phyloP scores from a whole-genome alignment of 78 protist genomes.

The Isochrysis galbana region DNA sequence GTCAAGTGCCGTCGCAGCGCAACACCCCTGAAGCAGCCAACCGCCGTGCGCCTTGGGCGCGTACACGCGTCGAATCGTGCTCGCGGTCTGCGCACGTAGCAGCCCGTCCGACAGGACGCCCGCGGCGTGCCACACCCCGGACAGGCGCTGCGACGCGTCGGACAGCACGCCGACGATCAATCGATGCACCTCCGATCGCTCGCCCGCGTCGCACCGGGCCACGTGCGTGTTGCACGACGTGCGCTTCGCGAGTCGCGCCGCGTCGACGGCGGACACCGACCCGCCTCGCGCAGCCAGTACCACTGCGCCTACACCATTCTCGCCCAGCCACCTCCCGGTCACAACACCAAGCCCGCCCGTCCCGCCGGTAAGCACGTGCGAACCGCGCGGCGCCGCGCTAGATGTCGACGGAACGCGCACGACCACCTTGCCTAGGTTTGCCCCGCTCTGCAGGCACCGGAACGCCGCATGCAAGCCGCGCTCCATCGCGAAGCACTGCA shows the following conservation, averaged over 20 bases:
- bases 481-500: not conserved
- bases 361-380: slow-evolving; percentile 32
- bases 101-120: not conserved
- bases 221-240: not conserved
- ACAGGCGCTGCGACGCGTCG: not conserved
- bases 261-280: not conserved
- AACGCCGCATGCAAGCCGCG: not conserved
- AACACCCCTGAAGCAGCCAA: not conserved
- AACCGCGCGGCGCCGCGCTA: not conserved
- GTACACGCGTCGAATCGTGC: not conserved
- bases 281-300: not conserved
- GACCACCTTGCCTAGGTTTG: slow-evolving; percentile 14
- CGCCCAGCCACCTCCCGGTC: slow-evolving; percentile 2
- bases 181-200: not conserved
- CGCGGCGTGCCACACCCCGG: slow-evolving; percentile 11
- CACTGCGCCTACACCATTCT: not conserved
- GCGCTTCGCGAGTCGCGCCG: not conserved
- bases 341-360: slow-evolving; percentile 35
- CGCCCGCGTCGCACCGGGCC: not conserved
- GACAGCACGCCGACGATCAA: not conserved
- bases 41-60: not conserved
- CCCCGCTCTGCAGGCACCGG: slow-evolving; percentile 10
- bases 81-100: not conserved
- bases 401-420: not conserved
- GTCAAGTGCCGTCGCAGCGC: not conserved